Percentiles rank a stretch among this genome's conserved stretches.
Evolutionary conservation across 2,329 filamentous ascomycete genomes (phyloP).

Genomic region (Sporothrix pallida): DNA sequence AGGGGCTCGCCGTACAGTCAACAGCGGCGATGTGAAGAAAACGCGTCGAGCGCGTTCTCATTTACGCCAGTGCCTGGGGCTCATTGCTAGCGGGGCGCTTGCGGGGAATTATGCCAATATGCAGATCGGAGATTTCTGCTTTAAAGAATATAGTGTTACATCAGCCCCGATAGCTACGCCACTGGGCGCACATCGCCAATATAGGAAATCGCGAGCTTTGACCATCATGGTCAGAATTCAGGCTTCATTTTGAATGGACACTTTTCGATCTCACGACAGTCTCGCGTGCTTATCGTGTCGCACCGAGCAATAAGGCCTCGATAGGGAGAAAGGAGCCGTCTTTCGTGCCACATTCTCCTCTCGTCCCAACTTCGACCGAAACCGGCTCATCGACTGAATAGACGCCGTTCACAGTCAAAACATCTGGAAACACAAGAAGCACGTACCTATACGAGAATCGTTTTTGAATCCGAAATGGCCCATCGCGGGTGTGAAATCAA

Average conservation of each 20-base stretch:
- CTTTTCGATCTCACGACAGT: background rate
- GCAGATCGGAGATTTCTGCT: background rate
- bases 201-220: slow-evolving; percentile 16
- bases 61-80: background rate
- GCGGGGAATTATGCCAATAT: background rate
- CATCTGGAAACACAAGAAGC: no score
- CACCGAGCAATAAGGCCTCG: background rate
- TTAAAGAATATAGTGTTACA: background rate
- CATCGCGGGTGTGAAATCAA: background rate
- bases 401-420: background rate
- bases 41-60: slow-evolving; percentile 25
- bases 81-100: background rate
- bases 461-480: background rate
- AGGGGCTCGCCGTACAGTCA: background rate
- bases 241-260: background rate
- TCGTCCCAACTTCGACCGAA: background rate
- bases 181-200: background rate
- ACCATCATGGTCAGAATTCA: background rate
- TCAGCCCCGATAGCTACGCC: background rate
- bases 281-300: background rate
- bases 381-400: background rate
- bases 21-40: background rate
- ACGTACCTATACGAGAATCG: background rate
- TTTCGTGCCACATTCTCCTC: background rate
- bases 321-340: background rate